Percentiles rank a stretch among this genome's conserved stretches.
phyloP scores from a whole-genome alignment of 2,329 filamentous ascomycete species.

The Talaromyces sp. region DNA sequence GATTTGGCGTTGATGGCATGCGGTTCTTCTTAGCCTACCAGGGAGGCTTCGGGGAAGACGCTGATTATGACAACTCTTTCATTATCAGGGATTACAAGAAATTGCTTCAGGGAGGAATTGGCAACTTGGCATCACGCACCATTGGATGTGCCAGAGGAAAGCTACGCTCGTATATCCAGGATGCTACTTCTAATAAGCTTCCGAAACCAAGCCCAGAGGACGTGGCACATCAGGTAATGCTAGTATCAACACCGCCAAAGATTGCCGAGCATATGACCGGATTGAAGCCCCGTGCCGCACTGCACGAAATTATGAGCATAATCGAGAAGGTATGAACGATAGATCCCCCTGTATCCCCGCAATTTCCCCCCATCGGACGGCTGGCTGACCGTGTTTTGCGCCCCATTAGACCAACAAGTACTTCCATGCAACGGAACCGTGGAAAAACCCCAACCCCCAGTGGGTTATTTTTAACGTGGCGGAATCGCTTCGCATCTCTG shows the following conservation, averaged over 20 bases:
- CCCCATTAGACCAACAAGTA: constrained; percentile 64
- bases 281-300: constrained; percentile 65
- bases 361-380: constrained; percentile 5
- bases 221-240: constrained; percentile 40
- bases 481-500: constrained; percentile 76
- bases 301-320: constrained; percentile 65
- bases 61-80: constrained; percentile 79
- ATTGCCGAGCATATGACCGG: constrained; percentile 63
- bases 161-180: constrained; percentile 60
- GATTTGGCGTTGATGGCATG: constrained; percentile 85
- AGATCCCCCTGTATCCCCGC: constrained; percentile 8
- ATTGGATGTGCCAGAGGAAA: constrained; percentile 71
- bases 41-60: constrained; percentile 74
- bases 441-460: constrained; percentile 61
- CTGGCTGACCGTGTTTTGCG: constrained; percentile 12
- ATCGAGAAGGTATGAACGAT: constrained; percentile 58
- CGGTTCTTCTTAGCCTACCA: constrained; percentile 85
- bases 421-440: constrained; percentile 68
- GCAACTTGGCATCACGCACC: constrained; percentile 76
- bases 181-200: constrained; percentile 33
- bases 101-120: constrained; percentile 73
- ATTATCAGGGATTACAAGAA: constrained; percentile 80
- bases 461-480: constrained; percentile 69
- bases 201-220: constrained; percentile 33
- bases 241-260: constrained; percentile 44